phyloP scores from a whole-genome alignment of 805 yeast genomes.

The Starmerella sp. region DNA sequence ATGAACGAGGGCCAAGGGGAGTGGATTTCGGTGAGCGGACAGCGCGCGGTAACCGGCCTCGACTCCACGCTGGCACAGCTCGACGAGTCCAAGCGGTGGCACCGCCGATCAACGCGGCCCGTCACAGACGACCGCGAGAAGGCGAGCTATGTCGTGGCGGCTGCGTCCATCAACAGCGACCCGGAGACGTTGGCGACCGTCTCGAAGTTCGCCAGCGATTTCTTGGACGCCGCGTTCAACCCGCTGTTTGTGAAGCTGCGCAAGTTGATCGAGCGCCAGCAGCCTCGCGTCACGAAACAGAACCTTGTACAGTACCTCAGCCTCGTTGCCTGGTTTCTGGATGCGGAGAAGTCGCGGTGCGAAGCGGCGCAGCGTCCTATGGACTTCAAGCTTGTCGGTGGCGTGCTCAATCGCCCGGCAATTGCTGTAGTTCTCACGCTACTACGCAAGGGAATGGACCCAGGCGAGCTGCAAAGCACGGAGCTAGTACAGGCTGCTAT shows the following conservation, averaged over 20 bases:
- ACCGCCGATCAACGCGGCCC: conserved; percentile 27
- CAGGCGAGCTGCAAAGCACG: conserved; percentile 34
- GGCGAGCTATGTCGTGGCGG: conserved; percentile 5
- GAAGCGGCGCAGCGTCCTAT: conserved; percentile 21
- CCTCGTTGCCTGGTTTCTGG: conserved; percentile 64
- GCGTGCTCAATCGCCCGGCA: conserved; percentile 48
- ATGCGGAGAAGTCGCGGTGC: conserved; percentile 41
- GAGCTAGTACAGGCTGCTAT: conserved; percentile 59
- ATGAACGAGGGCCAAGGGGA: conserved; percentile 51
- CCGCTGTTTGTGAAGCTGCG: conserved; percentile 47
- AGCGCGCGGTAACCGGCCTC: conserved; percentile 44
- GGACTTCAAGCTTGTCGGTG: conserved; percentile 29
- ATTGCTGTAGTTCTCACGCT: conserved; percentile 42
- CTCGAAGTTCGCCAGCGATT: conserved; percentile 41
- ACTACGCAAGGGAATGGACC: conserved; percentile 30
- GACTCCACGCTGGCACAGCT: conserved; percentile 49
- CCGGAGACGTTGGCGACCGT: conserved; percentile 28
- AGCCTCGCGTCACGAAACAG: conserved; percentile 26
- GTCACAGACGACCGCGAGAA: conserved; percentile 24
- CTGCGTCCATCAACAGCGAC: conserved; percentile 18
- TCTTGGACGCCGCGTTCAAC: conserved; percentile 67
- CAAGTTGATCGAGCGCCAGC: conserved; percentile 34
- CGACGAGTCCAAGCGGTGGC: conserved; percentile 62
- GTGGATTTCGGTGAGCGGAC: conserved; percentile 57
- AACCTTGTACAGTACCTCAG: conserved; percentile 41